Base-by-base conservation (phyloP, 148 eudicot species). In the Chenopodium berlandieri region DNA sequence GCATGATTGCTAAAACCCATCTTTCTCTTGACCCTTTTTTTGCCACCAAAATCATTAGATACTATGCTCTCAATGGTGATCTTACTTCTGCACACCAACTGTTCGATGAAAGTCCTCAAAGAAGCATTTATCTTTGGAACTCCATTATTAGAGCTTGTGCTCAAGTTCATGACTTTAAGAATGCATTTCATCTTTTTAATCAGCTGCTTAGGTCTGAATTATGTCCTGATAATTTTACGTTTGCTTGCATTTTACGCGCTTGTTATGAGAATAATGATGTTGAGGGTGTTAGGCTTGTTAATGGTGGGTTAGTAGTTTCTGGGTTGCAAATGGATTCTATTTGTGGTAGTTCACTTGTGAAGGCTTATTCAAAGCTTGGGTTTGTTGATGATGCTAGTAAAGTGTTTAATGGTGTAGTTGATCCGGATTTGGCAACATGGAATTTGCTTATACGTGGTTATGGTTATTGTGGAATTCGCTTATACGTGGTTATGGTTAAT, bases 61-160 rank as follows among this genome's bases (percentile, higher is more conserved):
- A 88, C 37, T 95, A 91, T 72, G 93, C 93, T 2, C 34, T 84
- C 14, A 95, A 90, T 84, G 48, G 81, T 50, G 90, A 91, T 76
- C 84, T 93, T 73, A 19, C 63, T 25, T 91, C 90, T 27, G 97
- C 97, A 19, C 90, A 85, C 86, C 88, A 90, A 52, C 69, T 93
- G 92, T 93, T 93, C 77, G 97, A 89, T 1, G 86, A 87, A 93
- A 90, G 56, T 84, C 90, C 95, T 23, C 47, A 88, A 60, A 77
- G 86, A 82, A 94, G 89, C 70, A 85, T 90, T 23, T 94, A 81
- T 80, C 93, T 94, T 34, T 94, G 95, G 94, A 93, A 93, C 83
- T 95, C 97, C 64, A 88, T 93, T 27, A 93, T 95, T 74, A 87
- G 94, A 86, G 91, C 97, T 22, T 87, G 90, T 60, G 98, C 96